A percentile compares a stretch with the other conserved stretches of the same genome.
Conservation (phyloP, 1,284 basidiomycete species). For the Leccinum angustisporum region DNA sequence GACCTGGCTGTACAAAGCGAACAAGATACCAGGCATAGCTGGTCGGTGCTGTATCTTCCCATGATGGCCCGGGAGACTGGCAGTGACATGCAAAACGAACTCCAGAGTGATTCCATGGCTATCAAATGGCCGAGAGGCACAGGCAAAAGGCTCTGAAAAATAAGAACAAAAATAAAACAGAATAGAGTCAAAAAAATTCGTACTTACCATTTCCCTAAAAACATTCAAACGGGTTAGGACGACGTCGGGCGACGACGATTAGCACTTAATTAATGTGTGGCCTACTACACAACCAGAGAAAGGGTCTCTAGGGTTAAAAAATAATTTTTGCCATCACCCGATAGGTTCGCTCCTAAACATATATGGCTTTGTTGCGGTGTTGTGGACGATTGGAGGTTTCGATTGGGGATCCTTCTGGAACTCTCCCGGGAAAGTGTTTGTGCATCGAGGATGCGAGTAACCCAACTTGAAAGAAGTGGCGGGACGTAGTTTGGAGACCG, state of each 20-base stretch:
- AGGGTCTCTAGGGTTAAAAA: background rate
- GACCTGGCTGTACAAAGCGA: background rate
- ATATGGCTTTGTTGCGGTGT: background rate
- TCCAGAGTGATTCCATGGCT: background rate
- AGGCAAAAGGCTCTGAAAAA: background rate
- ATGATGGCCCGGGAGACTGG: background rate
- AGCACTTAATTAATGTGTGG: background rate
- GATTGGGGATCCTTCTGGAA: background rate
- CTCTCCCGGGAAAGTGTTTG: background rate
- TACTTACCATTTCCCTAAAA: background rate
- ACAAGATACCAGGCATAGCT: background rate
- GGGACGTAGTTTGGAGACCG: background rate
- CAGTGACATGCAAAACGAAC: background rate
- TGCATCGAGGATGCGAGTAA: background rate
- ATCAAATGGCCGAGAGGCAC: background rate
- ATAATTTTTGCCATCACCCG: background rate
- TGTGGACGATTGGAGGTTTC: background rate
- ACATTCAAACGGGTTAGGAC: background rate
- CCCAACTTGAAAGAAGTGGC: background rate
- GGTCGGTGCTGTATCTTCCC: background rate
- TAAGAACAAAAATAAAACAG: background rate
- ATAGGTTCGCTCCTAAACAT: background rate
- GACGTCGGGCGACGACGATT: background rate
- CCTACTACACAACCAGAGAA: background rate
- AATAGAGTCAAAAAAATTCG: background rate